Percentiles rank a stretch among this genome's conserved stretches.
Evolutionary conservation across 2,329 filamentous ascomycete species (phyloP).

Genomic region (Macrophomina phaseolina): DNA sequence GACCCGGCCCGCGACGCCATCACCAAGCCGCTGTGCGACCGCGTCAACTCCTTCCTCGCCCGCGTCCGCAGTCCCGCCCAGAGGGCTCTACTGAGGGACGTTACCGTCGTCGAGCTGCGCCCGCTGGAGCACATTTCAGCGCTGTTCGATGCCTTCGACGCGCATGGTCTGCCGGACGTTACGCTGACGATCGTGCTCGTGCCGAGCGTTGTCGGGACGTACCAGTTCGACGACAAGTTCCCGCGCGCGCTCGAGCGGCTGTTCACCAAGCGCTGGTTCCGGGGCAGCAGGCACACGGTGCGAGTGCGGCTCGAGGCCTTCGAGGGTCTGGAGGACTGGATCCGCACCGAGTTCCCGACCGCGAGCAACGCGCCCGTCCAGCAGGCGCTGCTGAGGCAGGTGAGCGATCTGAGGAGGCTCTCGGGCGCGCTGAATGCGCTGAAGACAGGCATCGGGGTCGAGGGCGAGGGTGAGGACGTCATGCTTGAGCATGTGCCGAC

Average conservation of each 20-base stretch:
- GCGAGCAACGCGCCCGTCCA: constrained; percentile 8
- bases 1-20: constrained; percentile 18
- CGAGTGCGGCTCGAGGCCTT: constrained; percentile 11
- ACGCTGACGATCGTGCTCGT: constrained; percentile 17
- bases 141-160: constrained; percentile 21
- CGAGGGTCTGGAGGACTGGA: constrained; percentile 24
- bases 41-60: constrained; percentile 21
- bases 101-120: constrained; percentile 24
- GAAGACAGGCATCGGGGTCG: background rate
- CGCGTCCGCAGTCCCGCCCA: constrained; percentile 1
- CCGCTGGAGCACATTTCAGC: constrained; percentile 20
- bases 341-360: constrained; percentile 23
- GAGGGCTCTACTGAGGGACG: background rate
- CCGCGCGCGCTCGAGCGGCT: constrained; percentile 11
- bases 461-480: background rate
- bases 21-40: constrained; percentile 23
- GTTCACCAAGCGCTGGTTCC: constrained; percentile 21
- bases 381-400: constrained; percentile 12
- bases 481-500: constrained; percentile 12
- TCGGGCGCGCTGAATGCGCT: constrained; percentile 1
- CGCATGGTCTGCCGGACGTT: constrained; percentile 3
- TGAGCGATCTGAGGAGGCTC: constrained; percentile 10
- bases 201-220: constrained; percentile 26
- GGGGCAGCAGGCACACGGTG: constrained; percentile 7
- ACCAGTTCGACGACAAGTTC: constrained; percentile 23